A percentile compares a stretch with the other conserved stretches of the same genome.
Evolutionary conservation across 306 rosid species (phyloP).

Genomic region (Trichosanthes cucumerina): DNA sequence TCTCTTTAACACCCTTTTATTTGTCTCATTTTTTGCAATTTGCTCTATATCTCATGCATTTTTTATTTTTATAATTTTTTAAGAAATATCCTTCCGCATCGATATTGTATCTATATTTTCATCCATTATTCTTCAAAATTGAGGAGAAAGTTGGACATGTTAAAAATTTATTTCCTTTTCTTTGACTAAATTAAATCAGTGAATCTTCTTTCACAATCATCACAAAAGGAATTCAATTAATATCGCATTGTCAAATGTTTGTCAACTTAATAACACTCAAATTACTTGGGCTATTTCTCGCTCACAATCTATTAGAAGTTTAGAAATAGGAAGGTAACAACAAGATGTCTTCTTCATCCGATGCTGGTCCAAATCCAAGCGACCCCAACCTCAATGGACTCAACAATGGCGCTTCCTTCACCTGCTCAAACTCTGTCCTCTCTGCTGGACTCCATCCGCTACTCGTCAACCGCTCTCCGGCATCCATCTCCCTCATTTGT

Average conservation of each 20-base stretch:
- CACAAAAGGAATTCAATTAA: background rate
- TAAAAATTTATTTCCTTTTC: background rate
- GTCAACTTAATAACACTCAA: background rate
- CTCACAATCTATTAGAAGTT: background rate
- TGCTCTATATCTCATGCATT: too few species aligned
- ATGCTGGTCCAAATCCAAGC: background rate
- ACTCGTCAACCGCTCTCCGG: background rate
- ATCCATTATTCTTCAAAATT: too few species aligned
- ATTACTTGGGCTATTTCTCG: too few species aligned
- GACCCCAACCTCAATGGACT: background rate
- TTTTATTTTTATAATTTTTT: too few species aligned
- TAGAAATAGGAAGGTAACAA: background rate
- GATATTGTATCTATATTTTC: too few species aligned
- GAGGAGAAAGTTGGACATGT: background rate
- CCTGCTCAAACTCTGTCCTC: background rate
- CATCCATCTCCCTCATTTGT: background rate
- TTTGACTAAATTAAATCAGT: background rate
- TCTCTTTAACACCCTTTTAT: too few species aligned
- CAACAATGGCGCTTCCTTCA: background rate
- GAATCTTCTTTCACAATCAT: background rate
- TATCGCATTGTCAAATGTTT: background rate
- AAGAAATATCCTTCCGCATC: too few species aligned
- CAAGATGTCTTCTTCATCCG: background rate
- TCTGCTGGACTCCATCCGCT: background rate
- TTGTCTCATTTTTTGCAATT: too few species aligned